Conservation (phyloP, 2,329 filamentous ascomycete species). For the Nothopassalora personata region DNA sequence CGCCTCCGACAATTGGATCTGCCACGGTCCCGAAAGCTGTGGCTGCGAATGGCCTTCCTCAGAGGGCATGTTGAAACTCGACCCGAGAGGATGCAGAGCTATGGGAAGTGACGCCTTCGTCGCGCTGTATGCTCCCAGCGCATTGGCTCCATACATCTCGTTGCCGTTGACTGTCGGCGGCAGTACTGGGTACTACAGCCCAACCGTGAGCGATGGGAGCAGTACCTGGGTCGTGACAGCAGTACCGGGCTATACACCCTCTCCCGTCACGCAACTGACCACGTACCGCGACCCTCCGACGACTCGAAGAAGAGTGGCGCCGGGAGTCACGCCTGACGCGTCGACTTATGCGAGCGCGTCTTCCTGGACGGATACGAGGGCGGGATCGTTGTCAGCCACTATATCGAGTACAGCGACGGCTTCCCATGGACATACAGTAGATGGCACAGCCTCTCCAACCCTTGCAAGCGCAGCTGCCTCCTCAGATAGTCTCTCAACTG, state of each 20-base stretch:
- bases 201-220: constrained; percentile 17
- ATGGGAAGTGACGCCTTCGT: constrained; percentile 30
- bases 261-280: constrained; percentile 18
- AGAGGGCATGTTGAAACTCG: constrained; percentile 18
- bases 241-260: constrained; percentile 16
- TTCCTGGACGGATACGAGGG: constrained; percentile 5
- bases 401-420: neutral
- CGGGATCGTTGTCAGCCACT: neutral
- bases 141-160: constrained; percentile 26
- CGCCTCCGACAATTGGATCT: constrained; percentile 27
- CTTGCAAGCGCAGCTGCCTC: neutral
- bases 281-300: constrained; percentile 20
- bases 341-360: constrained; percentile 15
- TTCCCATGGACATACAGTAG: neutral
- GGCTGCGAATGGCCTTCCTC: constrained; percentile 26
- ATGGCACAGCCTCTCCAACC: constrained; percentile 1
- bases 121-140: constrained; percentile 26
- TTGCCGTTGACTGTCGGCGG: constrained; percentile 25
- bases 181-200: constrained; percentile 24
- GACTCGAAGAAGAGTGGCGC: constrained; percentile 14
- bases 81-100: constrained; percentile 23
- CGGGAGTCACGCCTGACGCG: constrained; percentile 14
- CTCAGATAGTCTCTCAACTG: constrained; percentile 13
- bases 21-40: constrained; percentile 29
- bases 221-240: constrained; percentile 24